Evolutionary conservation across 164 flowering plant species (phyloP).

Genomic region (Saururus chinensis): DNA sequence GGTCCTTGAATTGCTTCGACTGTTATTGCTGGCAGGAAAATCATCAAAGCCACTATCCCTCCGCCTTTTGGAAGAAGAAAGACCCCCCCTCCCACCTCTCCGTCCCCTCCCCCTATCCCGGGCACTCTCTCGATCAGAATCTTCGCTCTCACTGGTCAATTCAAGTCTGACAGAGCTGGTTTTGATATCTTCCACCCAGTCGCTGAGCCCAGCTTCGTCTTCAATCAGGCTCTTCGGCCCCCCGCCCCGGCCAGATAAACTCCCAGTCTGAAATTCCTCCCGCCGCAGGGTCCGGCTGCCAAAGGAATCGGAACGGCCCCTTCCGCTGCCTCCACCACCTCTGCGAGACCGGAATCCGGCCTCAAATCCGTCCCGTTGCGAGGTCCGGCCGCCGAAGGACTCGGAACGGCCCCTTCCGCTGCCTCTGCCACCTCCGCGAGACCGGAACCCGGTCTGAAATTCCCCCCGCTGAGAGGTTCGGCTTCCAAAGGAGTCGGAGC

Average conservation of each 20-base stretch:
- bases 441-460: conserved; percentile 1
- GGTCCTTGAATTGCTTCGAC: background rate
- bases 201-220: conserved; percentile 11
- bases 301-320: background rate
- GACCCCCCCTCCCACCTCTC: background rate
- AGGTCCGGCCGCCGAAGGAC: background rate
- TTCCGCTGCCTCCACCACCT: background rate
- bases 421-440: too few relatives aligned
- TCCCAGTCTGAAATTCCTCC: conserved; percentile 1
- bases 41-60: conserved; percentile 1
- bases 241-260: conserved; percentile 1
- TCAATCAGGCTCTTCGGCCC: conserved; percentile 8
- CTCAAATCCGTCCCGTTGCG: background rate
- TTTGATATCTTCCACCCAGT: conserved; percentile 6
- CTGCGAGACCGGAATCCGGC: too few relatives aligned
- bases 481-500: background rate
- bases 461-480: conserved; percentile 1
- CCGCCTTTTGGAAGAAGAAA: background rate
- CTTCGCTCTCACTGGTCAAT: conserved; percentile 3
- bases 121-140: conserved; percentile 1
- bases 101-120: background rate
- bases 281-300: background rate
- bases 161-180: background rate
- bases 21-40: background rate
- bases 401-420: background rate